Evolutionary conservation across 257 asterid genomes (phyloP).

Genomic region (Mitragyna speciosa): DNA sequence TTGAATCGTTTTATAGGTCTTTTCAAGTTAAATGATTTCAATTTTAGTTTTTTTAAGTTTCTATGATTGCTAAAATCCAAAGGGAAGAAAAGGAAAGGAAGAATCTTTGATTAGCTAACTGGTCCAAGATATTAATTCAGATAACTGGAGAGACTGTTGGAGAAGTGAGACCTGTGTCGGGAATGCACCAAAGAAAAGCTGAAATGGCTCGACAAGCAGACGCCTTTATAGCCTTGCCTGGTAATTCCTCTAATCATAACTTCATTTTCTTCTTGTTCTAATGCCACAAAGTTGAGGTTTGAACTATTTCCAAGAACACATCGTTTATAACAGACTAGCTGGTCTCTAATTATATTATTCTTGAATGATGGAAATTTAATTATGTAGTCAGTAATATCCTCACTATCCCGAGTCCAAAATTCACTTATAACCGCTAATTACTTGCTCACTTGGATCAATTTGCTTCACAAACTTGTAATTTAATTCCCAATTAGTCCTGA

Average conservation of each 20-base stretch:
- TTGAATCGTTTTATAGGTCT: background rate
- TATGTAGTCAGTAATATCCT: background rate
- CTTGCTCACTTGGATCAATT: background rate
- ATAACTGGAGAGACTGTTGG: conserved; percentile 91
- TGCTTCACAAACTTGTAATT: background rate
- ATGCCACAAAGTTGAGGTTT: background rate
- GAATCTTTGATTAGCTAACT: background rate
- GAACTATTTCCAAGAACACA: background rate
- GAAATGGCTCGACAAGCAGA: conserved; percentile 97
- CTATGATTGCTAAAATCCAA: background rate
- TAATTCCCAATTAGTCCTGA: background rate
- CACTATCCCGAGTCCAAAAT: background rate
- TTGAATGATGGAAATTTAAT: background rate
- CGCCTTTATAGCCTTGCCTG: conserved; percentile 90
- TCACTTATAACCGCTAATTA: background rate
- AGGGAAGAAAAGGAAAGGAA: background rate
- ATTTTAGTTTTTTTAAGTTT: no score
- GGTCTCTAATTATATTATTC: background rate
- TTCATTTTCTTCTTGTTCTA: background rate
- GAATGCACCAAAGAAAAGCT: conserved; percentile 94
- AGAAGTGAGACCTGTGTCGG: conserved; percentile 86
- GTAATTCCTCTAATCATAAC: conserved; percentile 27
- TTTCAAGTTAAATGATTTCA: background rate
- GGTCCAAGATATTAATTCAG: conserved; percentile 32
- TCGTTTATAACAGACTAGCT: background rate